Evolutionary conservation across 176 grass and related monocot genomes (phyloP), one percentile per base, ranked within the genome.

Genomic region (Themeda triandra): DNA sequence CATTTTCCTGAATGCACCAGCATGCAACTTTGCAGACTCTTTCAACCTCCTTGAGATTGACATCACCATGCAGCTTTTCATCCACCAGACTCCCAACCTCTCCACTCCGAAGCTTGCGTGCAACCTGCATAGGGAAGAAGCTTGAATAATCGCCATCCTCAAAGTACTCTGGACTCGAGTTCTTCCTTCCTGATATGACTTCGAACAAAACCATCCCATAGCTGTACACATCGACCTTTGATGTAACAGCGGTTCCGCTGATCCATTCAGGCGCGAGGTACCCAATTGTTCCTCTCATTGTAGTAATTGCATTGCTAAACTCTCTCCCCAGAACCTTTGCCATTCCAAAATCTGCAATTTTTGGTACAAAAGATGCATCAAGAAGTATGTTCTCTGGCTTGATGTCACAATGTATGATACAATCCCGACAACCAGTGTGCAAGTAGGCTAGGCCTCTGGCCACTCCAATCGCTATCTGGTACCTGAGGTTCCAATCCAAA

Each of bases 331-430:
- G 13, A 13, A 75, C 45, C 48, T 75, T 75, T 3, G 73, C 73
- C 73, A 75, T 75, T n/a, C 73, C 73, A 75, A 75, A 75, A 8
- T 75, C 73, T 13, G 73, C 73, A n/a, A 75, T 75, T 13, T 75
- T 75, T 2, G 73, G 73, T 1, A 75, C 73, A n/a, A 54, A 75
- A 12, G 48, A 54, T 0, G 28, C 73, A 8, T 54, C 73, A 0
- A 75, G 73, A 0, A 75, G 73, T 54, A 75, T 75, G 48, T 75
- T 75, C 48, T 75, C 46, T 14, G 73, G 73, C 73, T 75, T 75
- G 29, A 75, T 75, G 31, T 75, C 73, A n/a, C 73, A 75, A 23
- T 75, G 73, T 54, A 75, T 75, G 6, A 75, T 75, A 48, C 73
- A 75, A n/a, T 75, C 73, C 30, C 28, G 45, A 14, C 73, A 75